Conservation (phyloP, 23 red algal genomes). For the Gracilaria domingensis region DNA sequence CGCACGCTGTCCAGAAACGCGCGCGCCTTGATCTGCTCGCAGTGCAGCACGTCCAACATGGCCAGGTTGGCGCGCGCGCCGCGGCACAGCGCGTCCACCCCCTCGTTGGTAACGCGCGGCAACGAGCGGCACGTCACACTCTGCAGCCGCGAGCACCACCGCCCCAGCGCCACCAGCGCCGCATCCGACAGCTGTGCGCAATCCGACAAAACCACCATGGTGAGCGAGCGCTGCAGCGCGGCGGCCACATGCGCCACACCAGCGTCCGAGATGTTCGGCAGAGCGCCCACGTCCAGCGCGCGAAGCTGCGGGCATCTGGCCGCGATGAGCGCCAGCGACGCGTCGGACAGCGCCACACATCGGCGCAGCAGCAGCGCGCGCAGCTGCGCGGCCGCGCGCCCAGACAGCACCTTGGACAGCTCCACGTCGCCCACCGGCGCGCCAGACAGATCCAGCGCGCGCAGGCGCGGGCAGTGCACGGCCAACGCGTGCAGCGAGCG, state of each 20-base stretch:
- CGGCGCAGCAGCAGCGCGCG: slow-evolving; percentile 26
- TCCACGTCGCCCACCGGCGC: slow-evolving; percentile 15
- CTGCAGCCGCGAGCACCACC: slow-evolving; percentile 40
- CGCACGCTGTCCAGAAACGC: slow-evolving; percentile 41
- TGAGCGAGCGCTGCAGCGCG: slow-evolving; percentile 1
- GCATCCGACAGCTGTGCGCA: slow-evolving; percentile 44
- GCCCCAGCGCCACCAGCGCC: neutral
- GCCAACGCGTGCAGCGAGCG: slow-evolving; percentile 17
- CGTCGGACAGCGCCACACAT: slow-evolving; percentile 31
- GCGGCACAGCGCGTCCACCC: slow-evolving; percentile 46
- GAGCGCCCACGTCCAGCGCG: slow-evolving; percentile 36
- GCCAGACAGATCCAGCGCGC: slow-evolving; percentile 29
- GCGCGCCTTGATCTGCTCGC: slow-evolving; percentile 53
- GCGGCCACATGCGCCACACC: slow-evolving; percentile 35
- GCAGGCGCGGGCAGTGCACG: neutral
- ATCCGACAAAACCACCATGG: slow-evolving; percentile 45
- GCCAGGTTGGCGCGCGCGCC: slow-evolving; percentile 25
- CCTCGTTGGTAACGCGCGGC: slow-evolving; percentile 41
- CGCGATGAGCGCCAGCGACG: slow-evolving; percentile 40
- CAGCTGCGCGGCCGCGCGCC: slow-evolving; percentile 5
- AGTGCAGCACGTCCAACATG: slow-evolving; percentile 46
- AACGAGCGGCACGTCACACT: slow-evolving; percentile 37
- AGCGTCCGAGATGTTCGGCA: slow-evolving; percentile 33
- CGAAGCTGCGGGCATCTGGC: slow-evolving; percentile 15
- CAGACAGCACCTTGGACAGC: neutral